Evolutionary conservation across 768 basidiomycete species (phyloP).

Genomic region (Mycena maculata): DNA sequence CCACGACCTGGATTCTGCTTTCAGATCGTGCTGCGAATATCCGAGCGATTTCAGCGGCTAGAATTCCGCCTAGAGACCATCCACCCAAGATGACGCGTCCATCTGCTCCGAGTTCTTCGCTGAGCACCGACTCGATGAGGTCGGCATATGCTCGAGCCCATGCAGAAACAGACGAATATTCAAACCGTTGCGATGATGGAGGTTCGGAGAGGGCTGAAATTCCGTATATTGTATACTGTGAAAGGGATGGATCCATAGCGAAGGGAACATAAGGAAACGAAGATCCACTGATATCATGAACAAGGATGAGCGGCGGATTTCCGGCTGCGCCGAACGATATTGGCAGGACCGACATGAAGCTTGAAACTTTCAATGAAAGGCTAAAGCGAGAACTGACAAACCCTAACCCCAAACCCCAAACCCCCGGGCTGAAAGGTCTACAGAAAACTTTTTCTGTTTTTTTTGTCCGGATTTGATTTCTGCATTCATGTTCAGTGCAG

Average conservation of each 20-base stretch:
- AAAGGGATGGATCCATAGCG: neutral
- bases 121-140: conserved; percentile 20
- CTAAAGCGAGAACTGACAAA: too few relatives aligned
- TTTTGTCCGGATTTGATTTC: neutral
- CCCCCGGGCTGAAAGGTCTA: too few relatives aligned
- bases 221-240: conserved; percentile 20
- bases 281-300: conserved; percentile 24
- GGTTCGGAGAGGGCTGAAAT: conserved; percentile 18
- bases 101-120: neutral
- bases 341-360: conserved; percentile 23
- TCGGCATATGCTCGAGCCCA: conserved; percentile 18
- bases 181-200: conserved; percentile 4
- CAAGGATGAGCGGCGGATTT: conserved; percentile 9
- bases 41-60: conserved; percentile 21
- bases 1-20: conserved; percentile 1
- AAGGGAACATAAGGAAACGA: conserved; percentile 21
- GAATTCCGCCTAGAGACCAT: conserved; percentile 20
- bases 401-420: too few relatives aligned
- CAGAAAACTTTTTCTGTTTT: neutral
- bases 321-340: conserved; percentile 18
- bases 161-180: conserved; percentile 1
- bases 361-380: too few relatives aligned
- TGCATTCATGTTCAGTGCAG: conserved; percentile 19
- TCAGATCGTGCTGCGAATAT: conserved; percentile 10
- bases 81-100: conserved; percentile 21